Evolutionary conservation across 2,329 filamentous ascomycete species (phyloP).

Genomic region (Westerdykella sp.): DNA sequence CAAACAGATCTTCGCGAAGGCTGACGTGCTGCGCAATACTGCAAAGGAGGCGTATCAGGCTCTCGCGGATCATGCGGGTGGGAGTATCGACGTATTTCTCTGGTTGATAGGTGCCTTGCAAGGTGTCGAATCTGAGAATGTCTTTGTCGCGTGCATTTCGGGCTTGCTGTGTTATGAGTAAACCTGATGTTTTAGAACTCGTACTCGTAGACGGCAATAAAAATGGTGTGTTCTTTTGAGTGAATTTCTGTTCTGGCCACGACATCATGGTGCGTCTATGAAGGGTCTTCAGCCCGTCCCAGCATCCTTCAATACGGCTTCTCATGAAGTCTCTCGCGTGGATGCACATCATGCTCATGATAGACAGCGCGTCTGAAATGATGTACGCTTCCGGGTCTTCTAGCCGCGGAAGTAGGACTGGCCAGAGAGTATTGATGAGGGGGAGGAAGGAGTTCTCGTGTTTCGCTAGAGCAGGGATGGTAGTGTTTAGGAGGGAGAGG

Average conservation of each 20-base stretch:
- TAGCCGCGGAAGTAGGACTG: conserved; percentile 64
- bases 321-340: conserved; percentile 75
- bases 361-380: conserved; percentile 61
- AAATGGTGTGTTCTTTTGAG: neutral
- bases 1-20: conserved; percentile 64
- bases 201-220: neutral
- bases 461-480: conserved; percentile 62
- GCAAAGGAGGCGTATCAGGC: conserved; percentile 53
- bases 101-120: conserved; percentile 2
- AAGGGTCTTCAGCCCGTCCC: conserved; percentile 47
- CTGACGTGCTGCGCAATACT: conserved; percentile 57
- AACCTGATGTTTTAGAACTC: neutral
- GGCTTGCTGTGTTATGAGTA: neutral
- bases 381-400: conserved; percentile 64
- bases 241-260: neutral
- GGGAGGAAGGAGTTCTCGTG: conserved; percentile 83
- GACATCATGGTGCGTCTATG: conserved; percentile 15
- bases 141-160: neutral
- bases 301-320: conserved; percentile 68
- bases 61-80: conserved; percentile 58
- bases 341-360: conserved; percentile 62
- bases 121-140: conserved; percentile 2
- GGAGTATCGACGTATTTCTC: conserved; percentile 49
- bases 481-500: conserved; percentile 67
- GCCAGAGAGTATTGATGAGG: conserved; percentile 86